A percentile compares a stretch with the other conserved stretches of the same genome.
These are phyloP conservation scores for Colletotrichum godetiae DNA, from an alignment of 2,329 filamentous ascomycete genomes.

Conservation along the genomic window DNA sequence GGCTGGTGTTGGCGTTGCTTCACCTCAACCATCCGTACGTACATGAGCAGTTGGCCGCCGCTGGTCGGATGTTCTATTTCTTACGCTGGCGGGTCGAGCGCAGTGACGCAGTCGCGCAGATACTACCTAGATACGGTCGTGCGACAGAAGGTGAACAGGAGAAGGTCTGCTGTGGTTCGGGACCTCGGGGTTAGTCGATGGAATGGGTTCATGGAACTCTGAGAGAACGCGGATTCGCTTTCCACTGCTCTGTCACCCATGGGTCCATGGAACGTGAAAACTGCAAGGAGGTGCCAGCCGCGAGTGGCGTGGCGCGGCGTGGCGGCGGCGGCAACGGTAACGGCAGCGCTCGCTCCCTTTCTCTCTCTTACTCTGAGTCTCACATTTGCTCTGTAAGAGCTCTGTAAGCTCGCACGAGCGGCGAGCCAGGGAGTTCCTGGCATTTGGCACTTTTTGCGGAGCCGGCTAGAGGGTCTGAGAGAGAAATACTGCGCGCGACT, in stretches of 20 bases:
- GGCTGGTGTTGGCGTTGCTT: not conserved
- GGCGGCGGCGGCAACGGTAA: not conserved
- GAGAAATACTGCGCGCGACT: not conserved
- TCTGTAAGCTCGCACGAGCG: not conserved
- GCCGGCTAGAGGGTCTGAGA: not conserved
- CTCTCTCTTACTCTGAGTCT: not conserved
- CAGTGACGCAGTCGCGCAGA: slow-evolving; percentile 7
- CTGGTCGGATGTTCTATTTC: not conserved
- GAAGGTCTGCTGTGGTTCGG: not conserved
- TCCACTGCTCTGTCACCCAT: not conserved
- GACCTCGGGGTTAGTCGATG: not conserved
- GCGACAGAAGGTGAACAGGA: not conserved
- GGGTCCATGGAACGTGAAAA: not conserved
- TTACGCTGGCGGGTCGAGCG: not conserved
- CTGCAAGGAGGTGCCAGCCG: not conserved
- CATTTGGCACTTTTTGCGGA: not conserved
- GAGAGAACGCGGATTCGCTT: not conserved
- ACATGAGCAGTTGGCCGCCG: not conserved
- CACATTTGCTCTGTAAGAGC: not conserved
- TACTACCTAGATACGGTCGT: slow-evolving; percentile 2
- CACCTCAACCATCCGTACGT: not conserved
- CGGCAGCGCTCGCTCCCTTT: not conserved
- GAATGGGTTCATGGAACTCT: not conserved
- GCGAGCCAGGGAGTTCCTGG: slow-evolving; percentile 2
- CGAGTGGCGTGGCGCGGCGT: not conserved